phyloP scores from a whole-genome alignment of 2,329 filamentous ascomycete genomes.

The Ophidiomyces ophidiicola region DNA sequence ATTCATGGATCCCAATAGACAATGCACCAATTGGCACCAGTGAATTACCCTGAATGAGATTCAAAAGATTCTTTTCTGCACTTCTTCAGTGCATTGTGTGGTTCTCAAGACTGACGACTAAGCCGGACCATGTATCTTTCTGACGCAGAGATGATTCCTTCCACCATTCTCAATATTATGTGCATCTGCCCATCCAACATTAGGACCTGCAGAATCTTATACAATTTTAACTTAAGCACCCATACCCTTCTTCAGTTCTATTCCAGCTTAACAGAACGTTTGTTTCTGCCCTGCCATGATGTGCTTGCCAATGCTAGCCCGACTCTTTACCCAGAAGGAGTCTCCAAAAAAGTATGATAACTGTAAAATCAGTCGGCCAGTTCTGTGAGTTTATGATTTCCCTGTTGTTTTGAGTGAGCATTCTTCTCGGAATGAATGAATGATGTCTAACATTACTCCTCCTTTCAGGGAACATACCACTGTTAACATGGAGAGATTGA shows the following conservation, averaged over 20 bases:
- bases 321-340: no score
- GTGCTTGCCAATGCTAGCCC: no score
- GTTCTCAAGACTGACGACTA: not conserved
- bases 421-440: no score
- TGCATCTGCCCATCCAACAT: not conserved
- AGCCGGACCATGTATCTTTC: not conserved
- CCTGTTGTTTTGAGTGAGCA: no score
- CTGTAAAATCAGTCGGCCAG: not conserved
- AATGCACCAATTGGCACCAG: not conserved
- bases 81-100: not conserved
- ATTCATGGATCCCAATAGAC: not conserved
- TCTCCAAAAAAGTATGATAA: no score
- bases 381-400: constrained; percentile 8
- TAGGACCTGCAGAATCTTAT: not conserved
- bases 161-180: not conserved
- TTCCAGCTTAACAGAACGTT: no score
- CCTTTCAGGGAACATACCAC: no score
- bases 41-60: not conserved
- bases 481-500: no score
- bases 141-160: not conserved
- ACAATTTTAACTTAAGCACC: no score
- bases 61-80: not conserved
- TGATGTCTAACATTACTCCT: no score
- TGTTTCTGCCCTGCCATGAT: not conserved
- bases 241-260: no score